Base-by-base conservation (phyloP, 805 yeast genomes). In the Lachancea sp. region DNA sequence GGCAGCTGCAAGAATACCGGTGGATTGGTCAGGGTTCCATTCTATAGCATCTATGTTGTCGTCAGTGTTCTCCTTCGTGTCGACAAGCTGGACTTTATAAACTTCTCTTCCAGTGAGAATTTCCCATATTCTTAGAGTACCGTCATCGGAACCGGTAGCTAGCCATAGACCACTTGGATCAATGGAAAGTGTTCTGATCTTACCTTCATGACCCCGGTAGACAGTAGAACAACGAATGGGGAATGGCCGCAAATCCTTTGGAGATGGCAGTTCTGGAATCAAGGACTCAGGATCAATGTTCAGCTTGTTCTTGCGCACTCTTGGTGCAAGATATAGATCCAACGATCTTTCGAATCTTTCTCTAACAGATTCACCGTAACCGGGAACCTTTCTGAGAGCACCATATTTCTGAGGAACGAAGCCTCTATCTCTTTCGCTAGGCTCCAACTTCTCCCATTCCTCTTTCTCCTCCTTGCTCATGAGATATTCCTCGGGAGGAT, bases 81-180 rank as follows among this genome's bases (percentile, higher is more conserved):
- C 74, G 17, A 77, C 60, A 17, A 79, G 57, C 46, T 69, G 67
- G n/a, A 77, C 70, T 49, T 78, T 77, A 74, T 78, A 86, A 42
- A 91, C 86, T 71, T 91, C 95, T 67, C 99, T 81, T 38, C 99
- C 99, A 4, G 97, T 87, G 48, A 89, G 69, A 16, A 89, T 82
- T 69, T 93, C 99, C 98, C 99, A 93, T n/a, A 93, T 75, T 55
- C 96, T 77, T 6, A 93, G 90, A 15, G 90, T 77, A 45, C 98
- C 98, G 63, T 93, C 99, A 63, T 93, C 98, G 15, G 95, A 85
- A 47, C 97, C 99, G 3, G 99, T 93, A 17, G 99, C 99, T 46
- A 93, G 71, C 93, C 96, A 93, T 56, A 84, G 73, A 3, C 99
- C 99, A 27, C 81, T 73, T 41, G 96, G 95, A 62, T 91, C 95